A percentile compares a stretch with the other conserved stretches of the same genome.
Evolutionary conservation across 305 asterid genomes (phyloP).

Genomic region (Fraxinus velutina): DNA sequence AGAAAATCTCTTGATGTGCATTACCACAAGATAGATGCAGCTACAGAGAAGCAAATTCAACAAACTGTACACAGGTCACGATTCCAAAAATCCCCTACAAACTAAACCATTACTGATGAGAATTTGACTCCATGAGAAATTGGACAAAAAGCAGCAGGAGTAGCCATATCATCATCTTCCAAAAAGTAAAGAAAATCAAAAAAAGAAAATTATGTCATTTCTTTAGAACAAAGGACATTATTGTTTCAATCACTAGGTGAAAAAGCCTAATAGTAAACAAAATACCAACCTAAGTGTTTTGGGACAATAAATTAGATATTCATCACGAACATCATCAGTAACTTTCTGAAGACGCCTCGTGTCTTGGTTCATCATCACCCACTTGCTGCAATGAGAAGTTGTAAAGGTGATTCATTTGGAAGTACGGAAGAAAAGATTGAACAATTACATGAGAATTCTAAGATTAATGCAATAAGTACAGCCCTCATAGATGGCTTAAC

Average conservation of each 20-base stretch:
- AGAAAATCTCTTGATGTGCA: neutral
- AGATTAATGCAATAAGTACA: neutral
- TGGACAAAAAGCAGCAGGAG: neutral
- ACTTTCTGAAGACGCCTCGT: slow-evolving; percentile 93
- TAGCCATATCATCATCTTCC: neutral
- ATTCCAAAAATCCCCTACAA: neutral
- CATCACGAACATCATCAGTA: slow-evolving; percentile 86
- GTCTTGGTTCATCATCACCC: slow-evolving; percentile 98
- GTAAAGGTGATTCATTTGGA: neutral
- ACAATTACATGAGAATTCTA: neutral
- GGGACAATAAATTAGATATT: slow-evolving; percentile 64
- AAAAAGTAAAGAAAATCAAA: neutral
- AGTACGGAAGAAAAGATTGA: neutral
- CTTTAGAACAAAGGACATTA: neutral
- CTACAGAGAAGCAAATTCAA: neutral
- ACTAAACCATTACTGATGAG: neutral
- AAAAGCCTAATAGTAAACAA: neutral
- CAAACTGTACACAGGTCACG: neutral
- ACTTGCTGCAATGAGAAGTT: slow-evolving; percentile 64
- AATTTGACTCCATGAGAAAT: neutral
- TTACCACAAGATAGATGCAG: neutral
- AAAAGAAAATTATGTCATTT: neutral
- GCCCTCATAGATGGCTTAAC: neutral
- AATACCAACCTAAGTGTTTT: slow-evolving; percentile 46
- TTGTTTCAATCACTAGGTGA: neutral